Evolutionary conservation across 2,329 filamentous ascomycete genomes (phyloP).

Genomic region (Apiospora rasikravindrae): DNA sequence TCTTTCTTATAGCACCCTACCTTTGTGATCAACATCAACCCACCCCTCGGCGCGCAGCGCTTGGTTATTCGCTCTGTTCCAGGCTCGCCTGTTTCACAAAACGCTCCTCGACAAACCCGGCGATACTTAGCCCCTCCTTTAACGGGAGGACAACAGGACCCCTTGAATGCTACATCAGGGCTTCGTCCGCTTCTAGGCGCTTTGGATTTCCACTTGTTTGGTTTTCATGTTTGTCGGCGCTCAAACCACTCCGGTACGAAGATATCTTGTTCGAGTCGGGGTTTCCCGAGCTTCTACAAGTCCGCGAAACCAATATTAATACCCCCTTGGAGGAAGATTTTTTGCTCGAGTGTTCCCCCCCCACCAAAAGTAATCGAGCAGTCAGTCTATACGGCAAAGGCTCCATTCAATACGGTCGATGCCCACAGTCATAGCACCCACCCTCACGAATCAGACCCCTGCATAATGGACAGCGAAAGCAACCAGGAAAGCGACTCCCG

Average conservation of each 20-base stretch:
- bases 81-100: constrained; percentile 11
- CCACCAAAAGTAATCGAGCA: background rate
- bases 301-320: background rate
- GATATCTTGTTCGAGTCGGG: background rate
- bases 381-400: background rate
- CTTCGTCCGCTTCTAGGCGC: constrained; percentile 12
- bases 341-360: background rate
- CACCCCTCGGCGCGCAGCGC: background rate
- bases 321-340: background rate
- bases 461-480: constrained; percentile 26
- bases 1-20: constrained; percentile 1
- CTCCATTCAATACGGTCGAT: constrained; percentile 12
- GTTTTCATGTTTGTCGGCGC: constrained; percentile 3
- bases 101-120: background rate
- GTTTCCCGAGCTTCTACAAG: background rate
- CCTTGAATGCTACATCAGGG: constrained; percentile 15
- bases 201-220: constrained; percentile 5
- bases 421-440: constrained; percentile 13
- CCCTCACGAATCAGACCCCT: constrained; percentile 9
- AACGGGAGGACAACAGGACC: constrained; percentile 12
- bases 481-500: constrained; percentile 45
- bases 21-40: background rate
- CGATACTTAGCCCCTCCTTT: constrained; percentile 12
- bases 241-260: constrained; percentile 6
- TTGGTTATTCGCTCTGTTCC: background rate